Evolutionary conservation across 768 basidiomycete genomes (phyloP).

Genomic region (Termitomyces heimii): DNA sequence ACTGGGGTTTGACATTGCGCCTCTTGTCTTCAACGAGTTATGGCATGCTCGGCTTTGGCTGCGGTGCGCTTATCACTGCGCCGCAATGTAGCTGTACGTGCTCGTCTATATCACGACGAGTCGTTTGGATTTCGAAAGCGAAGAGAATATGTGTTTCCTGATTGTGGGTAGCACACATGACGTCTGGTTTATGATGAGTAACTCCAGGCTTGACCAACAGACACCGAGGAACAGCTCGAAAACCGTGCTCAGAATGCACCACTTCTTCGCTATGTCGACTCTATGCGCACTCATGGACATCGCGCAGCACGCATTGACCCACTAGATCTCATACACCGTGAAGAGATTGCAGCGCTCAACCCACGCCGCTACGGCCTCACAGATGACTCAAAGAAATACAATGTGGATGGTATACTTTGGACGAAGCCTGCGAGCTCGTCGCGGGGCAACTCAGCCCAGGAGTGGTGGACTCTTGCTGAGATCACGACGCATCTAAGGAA

Average conservation of each 20-base stretch:
- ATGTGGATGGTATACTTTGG: slow-evolving; percentile 83
- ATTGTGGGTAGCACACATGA: slow-evolving; percentile 45
- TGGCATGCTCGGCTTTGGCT: neutral
- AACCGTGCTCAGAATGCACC: slow-evolving; percentile 72
- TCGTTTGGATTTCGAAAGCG: slow-evolving; percentile 74
- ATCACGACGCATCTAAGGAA: slow-evolving; percentile 65
- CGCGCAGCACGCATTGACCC: slow-evolving; percentile 86
- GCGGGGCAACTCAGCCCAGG: neutral
- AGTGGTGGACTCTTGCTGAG: slow-evolving; percentile 43
- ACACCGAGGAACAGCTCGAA: slow-evolving; percentile 56
- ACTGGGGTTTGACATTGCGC: neutral
- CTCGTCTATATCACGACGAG: slow-evolving; percentile 49
- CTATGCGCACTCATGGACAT: slow-evolving; percentile 80
- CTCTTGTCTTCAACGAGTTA: neutral
- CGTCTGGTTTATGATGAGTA: neutral
- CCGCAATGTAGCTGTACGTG: neutral
- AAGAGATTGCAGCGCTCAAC: slow-evolving; percentile 70
- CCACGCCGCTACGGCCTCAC: slow-evolving; percentile 71
- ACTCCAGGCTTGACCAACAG: slow-evolving; percentile 25
- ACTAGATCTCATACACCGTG: slow-evolving; percentile 79
- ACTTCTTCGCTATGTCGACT: slow-evolving; percentile 84
- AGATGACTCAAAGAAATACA: slow-evolving; percentile 47
- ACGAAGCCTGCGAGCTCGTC: slow-evolving; percentile 29
- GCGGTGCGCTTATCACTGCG: neutral
- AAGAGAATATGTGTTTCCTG: slow-evolving; percentile 57